phyloP scores from a whole-genome alignment of 2,329 filamentous ascomycete species.

The Cercospora sp. region DNA sequence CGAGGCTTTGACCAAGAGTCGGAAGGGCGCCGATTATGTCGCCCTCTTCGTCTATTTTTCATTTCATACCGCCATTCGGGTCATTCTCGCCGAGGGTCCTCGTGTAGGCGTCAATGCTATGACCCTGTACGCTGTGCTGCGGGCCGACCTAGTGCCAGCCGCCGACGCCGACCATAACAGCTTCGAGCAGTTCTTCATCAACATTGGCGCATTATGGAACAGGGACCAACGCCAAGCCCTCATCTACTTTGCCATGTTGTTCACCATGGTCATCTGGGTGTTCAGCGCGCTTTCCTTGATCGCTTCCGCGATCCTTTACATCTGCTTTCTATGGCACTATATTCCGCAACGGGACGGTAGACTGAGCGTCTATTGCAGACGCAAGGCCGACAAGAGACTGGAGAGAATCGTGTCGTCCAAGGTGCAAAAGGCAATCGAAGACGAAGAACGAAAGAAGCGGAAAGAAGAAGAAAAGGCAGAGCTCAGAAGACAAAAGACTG shows the following conservation, averaged over 20 bases:
- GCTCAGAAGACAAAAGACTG: slow-evolving; percentile 46
- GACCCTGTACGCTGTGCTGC: slow-evolving; percentile 82
- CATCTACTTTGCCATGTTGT: slow-evolving; percentile 86
- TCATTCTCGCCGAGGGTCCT: slow-evolving; percentile 87
- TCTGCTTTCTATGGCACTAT: slow-evolving; percentile 89
- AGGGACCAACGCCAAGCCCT: slow-evolving; percentile 76
- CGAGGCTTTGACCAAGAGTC: slow-evolving; percentile 84
- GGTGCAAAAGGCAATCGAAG: slow-evolving; percentile 83
- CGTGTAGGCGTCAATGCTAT: slow-evolving; percentile 88
- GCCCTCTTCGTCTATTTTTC: slow-evolving; percentile 90
- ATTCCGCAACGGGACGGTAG: slow-evolving; percentile 80
- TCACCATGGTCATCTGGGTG: slow-evolving; percentile 86
- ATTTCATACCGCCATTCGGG: slow-evolving; percentile 79
- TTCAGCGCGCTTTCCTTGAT: slow-evolving; percentile 73
- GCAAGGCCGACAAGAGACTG: slow-evolving; percentile 85
- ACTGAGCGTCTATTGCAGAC: slow-evolving; percentile 80
- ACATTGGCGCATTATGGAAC: slow-evolving; percentile 71
- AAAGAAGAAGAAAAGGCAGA: slow-evolving; percentile 57
- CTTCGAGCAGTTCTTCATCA: slow-evolving; percentile 77
- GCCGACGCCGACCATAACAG: slow-evolving; percentile 60
- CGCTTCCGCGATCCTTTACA: slow-evolving; percentile 74
- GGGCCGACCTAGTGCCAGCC: slow-evolving; percentile 65
- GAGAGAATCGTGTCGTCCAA: slow-evolving; percentile 81
- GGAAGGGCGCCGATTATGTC: slow-evolving; percentile 85
- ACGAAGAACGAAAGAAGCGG: slow-evolving; percentile 61